Evolutionary conservation across 768 basidiomycete species (phyloP), one percentile per base, ranked within the genome.

Genomic region (Suillus tomentosus): DNA sequence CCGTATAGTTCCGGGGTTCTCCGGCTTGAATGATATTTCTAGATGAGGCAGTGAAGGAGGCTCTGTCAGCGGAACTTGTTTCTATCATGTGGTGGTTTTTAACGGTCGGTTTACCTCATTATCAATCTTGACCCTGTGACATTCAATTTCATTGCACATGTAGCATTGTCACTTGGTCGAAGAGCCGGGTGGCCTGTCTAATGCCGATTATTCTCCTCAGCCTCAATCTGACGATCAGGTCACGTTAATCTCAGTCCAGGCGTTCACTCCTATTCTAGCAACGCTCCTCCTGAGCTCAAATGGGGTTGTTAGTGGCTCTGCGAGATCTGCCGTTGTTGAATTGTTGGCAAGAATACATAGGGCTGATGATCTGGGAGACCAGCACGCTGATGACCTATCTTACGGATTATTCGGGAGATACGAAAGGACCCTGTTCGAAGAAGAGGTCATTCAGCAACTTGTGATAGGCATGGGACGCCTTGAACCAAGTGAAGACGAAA

Each of bases 21-120:
- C 1, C 51, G 55, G 17, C 39, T 62, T 74, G 10, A 69, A 62
- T 39, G 56, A 48, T 67, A 42, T 55, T 64, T 40, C 15, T 70
- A 94, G 95, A 96, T 65, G 95, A 96, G 71, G 74, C 82, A 53
- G 94, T 97, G 60, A 92, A 92, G 73, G 95, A 96, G 74, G 92
- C 93, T 7, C 86, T 97, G 27, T 89, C 92, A 1, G 82, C 86
- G 2, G 89, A 92, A 67, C 80, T 99, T 11, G 87, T 92, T 43
- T 79, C 84, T 58, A 85, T 96, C 68, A 85, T 97, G 56, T 97
- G 94, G 94, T 96, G 94, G 88, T 98, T 96, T 77, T 88, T 93
- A 69, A 86, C 88, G 62, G 87, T 87, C 67, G 62, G 74, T 67
- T 63, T 15, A n/a, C 47, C 54, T 62, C 53, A 17, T 60, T 37